Base-by-base conservation (phyloP, 805 yeast species). In the Ogataea philodendri region DNA sequence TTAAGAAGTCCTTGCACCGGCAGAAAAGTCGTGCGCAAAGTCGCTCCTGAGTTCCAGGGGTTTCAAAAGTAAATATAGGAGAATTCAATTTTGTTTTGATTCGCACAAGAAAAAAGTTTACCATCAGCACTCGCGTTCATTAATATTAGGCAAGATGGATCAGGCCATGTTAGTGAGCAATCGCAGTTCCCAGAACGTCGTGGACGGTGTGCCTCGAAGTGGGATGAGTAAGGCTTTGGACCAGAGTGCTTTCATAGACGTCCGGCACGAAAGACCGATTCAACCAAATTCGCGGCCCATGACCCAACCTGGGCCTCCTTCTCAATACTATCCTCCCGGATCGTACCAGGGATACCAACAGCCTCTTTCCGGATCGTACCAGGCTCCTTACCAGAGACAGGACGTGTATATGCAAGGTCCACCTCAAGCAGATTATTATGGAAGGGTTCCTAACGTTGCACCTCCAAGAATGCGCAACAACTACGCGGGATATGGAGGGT, bases 231-330 rank as follows among this genome's bases (percentile, higher is more conserved):
- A 64, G 41, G 52, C 67, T 11, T 42, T 71, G 18, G 62, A 57
- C 30, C 67, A 66, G 16, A 51, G 65, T 8, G 77, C 74, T 0
- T 58, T 51, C 41, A 70, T 74, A 19, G 76, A 72, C 41, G 57
- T 73, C 9, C 42, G 65, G 10, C 46, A 67, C 10, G 77, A 73
- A 44, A 52, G 52, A 0, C 72, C 72, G 3, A 37, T 62, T 6
- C 39, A 37, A 7, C 18, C 25, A 11, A 27, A 29, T 2, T 24
- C 25, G 15, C 41, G 42, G 9, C 34, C 35, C 19, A 42, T 26
- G 15, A 46, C 30, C 16, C 46, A 30, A 19, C 37, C 30, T 20
- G 33, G 25, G 39, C 26, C 13, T 30, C 36, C 17, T 39, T 13
- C 11, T 7, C 32, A 21, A 15, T n/a, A 37, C 14, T 13, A n/a